Percentiles rank a stretch among this genome's conserved stretches.
Evolutionary conservation across 2,329 filamentous ascomycete species (phyloP).

Genomic region (Canariomyces notabilis): DNA sequence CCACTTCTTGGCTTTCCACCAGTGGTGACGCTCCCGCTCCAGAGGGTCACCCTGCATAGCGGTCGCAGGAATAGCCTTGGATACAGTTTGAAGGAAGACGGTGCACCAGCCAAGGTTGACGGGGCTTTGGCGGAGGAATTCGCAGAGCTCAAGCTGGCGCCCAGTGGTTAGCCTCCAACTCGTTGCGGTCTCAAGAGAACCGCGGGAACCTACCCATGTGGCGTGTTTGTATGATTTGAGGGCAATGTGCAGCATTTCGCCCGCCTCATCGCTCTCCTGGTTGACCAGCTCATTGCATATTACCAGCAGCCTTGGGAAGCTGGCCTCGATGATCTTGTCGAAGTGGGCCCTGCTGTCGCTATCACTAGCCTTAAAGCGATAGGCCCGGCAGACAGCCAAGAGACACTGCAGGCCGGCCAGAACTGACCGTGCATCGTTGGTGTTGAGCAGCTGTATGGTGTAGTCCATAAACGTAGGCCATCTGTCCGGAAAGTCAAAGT

Average conservation of each 20-base stretch:
- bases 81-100: slow-evolving; percentile 84
- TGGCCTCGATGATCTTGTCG: slow-evolving; percentile 86
- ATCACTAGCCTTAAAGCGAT: slow-evolving; percentile 81
- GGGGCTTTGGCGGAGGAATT: slow-evolving; percentile 70
- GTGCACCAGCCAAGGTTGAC: slow-evolving; percentile 94
- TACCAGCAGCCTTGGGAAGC: slow-evolving; percentile 79
- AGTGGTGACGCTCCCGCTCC: slow-evolving; percentile 89
- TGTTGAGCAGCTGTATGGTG: slow-evolving; percentile 81
- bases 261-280: slow-evolving; percentile 88
- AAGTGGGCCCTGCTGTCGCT: slow-evolving; percentile 77
- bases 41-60: slow-evolving; percentile 74
- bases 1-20: slow-evolving; percentile 99
- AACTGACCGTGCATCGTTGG: slow-evolving; percentile 79
- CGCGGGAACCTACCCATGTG: slow-evolving; percentile 67
- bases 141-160: slow-evolving; percentile 76
- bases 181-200: neutral
- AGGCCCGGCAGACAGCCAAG: slow-evolving; percentile 89
- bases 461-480: slow-evolving; percentile 96
- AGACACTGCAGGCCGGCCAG: slow-evolving; percentile 92
- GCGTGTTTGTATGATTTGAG: slow-evolving; percentile 98
- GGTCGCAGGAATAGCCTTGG: slow-evolving; percentile 73
- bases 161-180: slow-evolving; percentile 27
- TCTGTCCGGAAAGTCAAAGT: slow-evolving; percentile 88
- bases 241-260: slow-evolving; percentile 92
- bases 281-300: slow-evolving; percentile 87